These are phyloP conservation scores for Forsythia suspensa DNA, from an alignment of 257 asterid genomes.

Conservation along the genomic window DNA sequence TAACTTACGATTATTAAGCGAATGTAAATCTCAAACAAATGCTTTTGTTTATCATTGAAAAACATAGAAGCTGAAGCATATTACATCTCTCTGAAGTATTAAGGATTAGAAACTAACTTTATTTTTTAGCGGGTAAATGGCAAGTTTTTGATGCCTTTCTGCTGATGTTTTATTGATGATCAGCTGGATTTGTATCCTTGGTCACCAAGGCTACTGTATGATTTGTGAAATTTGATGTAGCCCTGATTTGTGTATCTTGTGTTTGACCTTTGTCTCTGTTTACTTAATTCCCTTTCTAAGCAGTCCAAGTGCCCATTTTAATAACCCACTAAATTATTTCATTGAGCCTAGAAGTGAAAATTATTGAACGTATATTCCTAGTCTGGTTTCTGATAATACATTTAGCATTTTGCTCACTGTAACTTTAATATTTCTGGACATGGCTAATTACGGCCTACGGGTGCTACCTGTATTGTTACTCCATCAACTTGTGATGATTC, in stretches of 20 bases:
- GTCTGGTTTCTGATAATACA: not conserved
- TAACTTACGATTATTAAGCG: conserved; percentile 65
- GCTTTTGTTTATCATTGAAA: conserved; percentile 5
- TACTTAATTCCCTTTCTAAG: not conserved
- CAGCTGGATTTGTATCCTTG: conserved; percentile 5
- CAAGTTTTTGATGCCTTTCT: not conserved
- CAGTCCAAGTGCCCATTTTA: not conserved
- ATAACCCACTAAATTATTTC: conserved; percentile 15
- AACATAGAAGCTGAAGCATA: conserved; percentile 8
- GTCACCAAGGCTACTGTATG: conserved; percentile 1
- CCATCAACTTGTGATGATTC: conserved; percentile 51
- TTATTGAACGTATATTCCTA: not conserved
- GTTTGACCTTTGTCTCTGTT: not conserved
- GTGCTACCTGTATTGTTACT: conserved; percentile 19
- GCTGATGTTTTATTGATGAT: conserved; percentile 13
- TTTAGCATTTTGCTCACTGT: conserved; percentile 4
- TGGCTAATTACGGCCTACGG: too few relatives aligned
- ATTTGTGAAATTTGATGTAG: not conserved
- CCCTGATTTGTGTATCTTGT: conserved; percentile 7
- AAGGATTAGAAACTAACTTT: not conserved
- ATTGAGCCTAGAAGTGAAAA: not conserved
- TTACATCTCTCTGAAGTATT: not conserved
- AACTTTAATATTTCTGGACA: too few relatives aligned
- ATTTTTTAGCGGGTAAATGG: not conserved
- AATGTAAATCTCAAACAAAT: conserved; percentile 49